Evolutionary conservation across 148 eudicot species (phyloP), one percentile per base, ranked within the genome.

Genomic region (Silene conica): DNA sequence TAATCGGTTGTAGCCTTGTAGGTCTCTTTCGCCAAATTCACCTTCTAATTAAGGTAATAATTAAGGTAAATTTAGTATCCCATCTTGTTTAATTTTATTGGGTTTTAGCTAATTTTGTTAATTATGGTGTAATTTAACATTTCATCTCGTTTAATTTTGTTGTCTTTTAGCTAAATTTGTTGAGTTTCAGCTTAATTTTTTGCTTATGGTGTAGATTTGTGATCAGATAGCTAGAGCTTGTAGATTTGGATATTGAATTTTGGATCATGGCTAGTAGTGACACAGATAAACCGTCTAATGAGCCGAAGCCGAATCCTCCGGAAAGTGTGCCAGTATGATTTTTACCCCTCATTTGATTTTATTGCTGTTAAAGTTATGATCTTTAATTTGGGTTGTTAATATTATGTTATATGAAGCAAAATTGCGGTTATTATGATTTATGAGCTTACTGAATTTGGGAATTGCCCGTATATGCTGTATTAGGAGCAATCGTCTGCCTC

Each of bases 211-310:
- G 34, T 66, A 55, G 75, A 57, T 48, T 55, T 65, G 63, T 50
- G 57, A 31, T 31, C 34, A 31, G 2, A 31, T 31, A 31, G 34
- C 4, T 2, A 31, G 34, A 31, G 5, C 34, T 3, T 31, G 77
- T 63, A 46, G 70, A 61, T 56, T 16, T 72, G 12, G 71, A 26
- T 61, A 22, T 41, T 43, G 70, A 67, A 73, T 19, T 64, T 48
- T 81, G 77, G 79, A 76, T 79, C 65, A 96, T 92, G 99, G 96
- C 91, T 63, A 85, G 94, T 75, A 89, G 88, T 81, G 99, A 96
- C 81, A 88, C 85, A 75, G 99, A 96, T 69, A 90, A 96, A 78
- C 77, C 89, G 64, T 72, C 84, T 7, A 90, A 94, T 74, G 96
- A 92, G 80, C 76, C 92, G 10, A 93, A 89, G 76, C 83, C 90